These are phyloP conservation scores for Madurella mycetomatis DNA, from an alignment of 2,329 filamentous ascomycete genomes.

Conservation along the genomic window DNA sequence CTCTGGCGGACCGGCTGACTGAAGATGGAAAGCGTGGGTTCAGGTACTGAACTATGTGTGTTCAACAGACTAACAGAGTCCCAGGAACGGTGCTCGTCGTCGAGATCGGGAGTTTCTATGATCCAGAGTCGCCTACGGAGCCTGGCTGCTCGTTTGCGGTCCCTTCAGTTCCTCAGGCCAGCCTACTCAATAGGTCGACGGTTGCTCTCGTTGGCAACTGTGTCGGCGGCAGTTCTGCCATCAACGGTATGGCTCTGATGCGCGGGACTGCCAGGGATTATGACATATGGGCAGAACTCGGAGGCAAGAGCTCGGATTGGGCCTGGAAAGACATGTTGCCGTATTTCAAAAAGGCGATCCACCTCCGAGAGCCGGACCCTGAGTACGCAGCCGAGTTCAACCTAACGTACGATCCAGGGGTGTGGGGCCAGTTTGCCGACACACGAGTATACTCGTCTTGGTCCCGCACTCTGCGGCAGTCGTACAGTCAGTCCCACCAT, in stretches of 20 bases:
- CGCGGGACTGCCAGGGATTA: conserved; percentile 20
- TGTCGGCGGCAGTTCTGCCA: conserved; percentile 32
- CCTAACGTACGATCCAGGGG: conserved; percentile 24
- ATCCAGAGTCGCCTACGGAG: not conserved
- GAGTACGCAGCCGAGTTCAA: conserved; percentile 11
- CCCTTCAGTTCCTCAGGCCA: conserved; percentile 28
- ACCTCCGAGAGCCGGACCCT: conserved; percentile 17
- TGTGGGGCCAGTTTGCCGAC: conserved; percentile 37
- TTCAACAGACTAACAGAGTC: too few relatives aligned
- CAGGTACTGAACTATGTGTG: too few relatives aligned
- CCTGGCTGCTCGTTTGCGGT: conserved; percentile 23
- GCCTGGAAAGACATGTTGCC: conserved; percentile 22
- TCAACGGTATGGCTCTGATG: conserved; percentile 25
- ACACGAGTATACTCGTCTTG: too few relatives aligned
- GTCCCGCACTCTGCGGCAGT: too few relatives aligned
- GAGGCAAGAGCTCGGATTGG: conserved; percentile 23
- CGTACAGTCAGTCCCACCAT: too few relatives aligned
- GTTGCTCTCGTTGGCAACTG: conserved; percentile 26
- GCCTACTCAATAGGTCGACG: conserved; percentile 26
- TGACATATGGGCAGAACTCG: conserved; percentile 22
- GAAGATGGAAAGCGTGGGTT: conserved; percentile 12
- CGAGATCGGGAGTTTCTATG: conserved; percentile 24
- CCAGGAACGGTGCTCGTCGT: conserved; percentile 24
- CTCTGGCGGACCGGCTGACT: conserved; percentile 22
- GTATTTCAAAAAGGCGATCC: conserved; percentile 22